Conservation (phyloP, 352 stramenopile genomes). For the Blastocystis hominis region DNA sequence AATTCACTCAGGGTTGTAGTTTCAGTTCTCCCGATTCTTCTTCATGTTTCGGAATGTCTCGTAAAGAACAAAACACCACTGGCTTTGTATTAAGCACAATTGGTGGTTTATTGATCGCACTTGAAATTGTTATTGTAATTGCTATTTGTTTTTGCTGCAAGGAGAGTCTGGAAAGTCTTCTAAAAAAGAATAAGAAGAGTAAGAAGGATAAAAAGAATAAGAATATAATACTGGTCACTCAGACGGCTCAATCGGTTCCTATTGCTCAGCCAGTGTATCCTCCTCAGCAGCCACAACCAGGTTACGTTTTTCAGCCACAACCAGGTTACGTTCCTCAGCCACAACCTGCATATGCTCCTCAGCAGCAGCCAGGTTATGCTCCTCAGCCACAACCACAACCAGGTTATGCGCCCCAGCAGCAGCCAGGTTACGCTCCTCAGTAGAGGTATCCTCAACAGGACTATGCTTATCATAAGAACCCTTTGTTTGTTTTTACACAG, state of each 20-base stretch:
- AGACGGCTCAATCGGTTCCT: neutral
- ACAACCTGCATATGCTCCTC: neutral
- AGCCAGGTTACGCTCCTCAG: neutral
- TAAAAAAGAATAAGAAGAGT: neutral
- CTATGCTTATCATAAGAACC: neutral
- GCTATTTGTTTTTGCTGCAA: neutral
- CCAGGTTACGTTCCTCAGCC: neutral
- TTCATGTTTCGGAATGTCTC: constrained; percentile 30
- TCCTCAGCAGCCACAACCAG: neutral
- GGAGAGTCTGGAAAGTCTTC: neutral
- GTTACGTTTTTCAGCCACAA: neutral
- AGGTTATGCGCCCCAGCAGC: neutral
- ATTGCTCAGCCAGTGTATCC: neutral
- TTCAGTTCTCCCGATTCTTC: neutral
- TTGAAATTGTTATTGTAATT: neutral
- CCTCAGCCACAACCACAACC: neutral
- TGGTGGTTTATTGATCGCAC: neutral
- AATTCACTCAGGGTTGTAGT: neutral
- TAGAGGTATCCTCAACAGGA: neutral
- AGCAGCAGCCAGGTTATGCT: neutral
- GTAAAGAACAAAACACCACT: constrained; percentile 6
- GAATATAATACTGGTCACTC: neutral
- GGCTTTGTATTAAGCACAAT: neutral
- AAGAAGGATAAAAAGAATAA: neutral
- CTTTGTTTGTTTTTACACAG: neutral